A percentile compares a stretch with the other conserved stretches of the same genome.
Evolutionary conservation across 768 basidiomycete genomes (phyloP).

Genomic region (Coprinellus aureogranulatus): DNA sequence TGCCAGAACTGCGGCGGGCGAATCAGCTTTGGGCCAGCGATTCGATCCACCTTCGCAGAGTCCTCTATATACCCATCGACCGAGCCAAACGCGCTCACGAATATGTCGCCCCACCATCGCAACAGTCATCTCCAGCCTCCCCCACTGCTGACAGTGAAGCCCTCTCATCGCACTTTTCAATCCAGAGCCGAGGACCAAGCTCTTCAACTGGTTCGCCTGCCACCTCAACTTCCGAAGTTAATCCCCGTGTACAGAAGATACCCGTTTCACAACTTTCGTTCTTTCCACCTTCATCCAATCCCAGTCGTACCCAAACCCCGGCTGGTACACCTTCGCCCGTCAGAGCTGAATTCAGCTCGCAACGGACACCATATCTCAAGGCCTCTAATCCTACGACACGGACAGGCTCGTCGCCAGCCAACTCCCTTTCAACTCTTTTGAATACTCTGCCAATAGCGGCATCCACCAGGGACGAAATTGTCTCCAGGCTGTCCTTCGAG

Average conservation of each 20-base stretch:
- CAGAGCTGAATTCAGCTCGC: constrained; percentile 3
- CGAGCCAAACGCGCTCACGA: constrained; percentile 48
- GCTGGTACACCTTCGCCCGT: constrained; percentile 9
- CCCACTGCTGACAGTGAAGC: not conserved
- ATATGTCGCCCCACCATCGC: constrained; percentile 19
- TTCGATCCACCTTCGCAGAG: constrained; percentile 81
- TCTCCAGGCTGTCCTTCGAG: constrained; percentile 55
- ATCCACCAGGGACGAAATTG: constrained; percentile 54
- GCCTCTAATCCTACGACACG: constrained; percentile 21
- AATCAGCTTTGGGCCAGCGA: constrained; percentile 96
- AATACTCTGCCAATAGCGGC: constrained; percentile 49
- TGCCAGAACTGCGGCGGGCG: constrained; percentile 77
- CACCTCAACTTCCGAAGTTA: constrained; percentile 14
- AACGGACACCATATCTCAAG: constrained; percentile 10
- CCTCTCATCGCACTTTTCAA: not conserved
- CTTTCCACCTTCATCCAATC: constrained; percentile 47
- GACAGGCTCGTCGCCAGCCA: constrained; percentile 29
- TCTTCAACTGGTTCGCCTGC: not conserved
- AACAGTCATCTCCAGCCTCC: constrained; percentile 15
- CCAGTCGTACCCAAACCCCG: constrained; percentile 16
- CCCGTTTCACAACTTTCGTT: constrained; percentile 52
- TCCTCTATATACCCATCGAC: constrained; percentile 77
- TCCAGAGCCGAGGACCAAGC: not conserved
- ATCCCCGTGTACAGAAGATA: constrained; percentile 40
- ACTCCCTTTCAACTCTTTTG: constrained; percentile 43